These are phyloP conservation scores for Hypericum androsaemum DNA, from an alignment of 345 rosid species.

Conservation along the genomic window DNA sequence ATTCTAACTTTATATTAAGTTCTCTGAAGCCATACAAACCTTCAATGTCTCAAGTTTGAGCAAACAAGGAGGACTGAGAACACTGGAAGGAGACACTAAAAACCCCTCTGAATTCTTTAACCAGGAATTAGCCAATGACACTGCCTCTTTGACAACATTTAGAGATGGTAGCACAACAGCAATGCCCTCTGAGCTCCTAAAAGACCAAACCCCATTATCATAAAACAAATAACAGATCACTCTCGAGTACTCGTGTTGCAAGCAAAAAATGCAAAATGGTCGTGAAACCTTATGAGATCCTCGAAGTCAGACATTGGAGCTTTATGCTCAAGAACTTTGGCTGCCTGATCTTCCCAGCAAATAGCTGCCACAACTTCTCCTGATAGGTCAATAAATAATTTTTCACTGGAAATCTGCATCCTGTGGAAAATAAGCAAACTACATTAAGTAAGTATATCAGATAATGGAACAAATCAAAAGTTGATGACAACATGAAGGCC, in stretches of 20 bases:
- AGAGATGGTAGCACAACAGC: constrained; percentile 50
- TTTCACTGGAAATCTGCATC: constrained; percentile 54
- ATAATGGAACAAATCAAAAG: neutral
- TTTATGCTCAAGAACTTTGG: constrained; percentile 32
- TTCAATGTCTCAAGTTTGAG: constrained; percentile 50
- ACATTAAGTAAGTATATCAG: constrained; percentile 1
- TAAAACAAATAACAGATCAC: constrained; percentile 6
- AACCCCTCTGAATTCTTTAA: constrained; percentile 53
- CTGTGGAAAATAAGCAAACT: constrained; percentile 30
- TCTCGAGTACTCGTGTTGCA: neutral
- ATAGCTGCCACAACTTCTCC: constrained; percentile 43
- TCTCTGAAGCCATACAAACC: constrained; percentile 36
- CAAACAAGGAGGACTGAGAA: constrained; percentile 25
- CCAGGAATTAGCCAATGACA: constrained; percentile 55
- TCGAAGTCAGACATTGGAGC: constrained; percentile 62
- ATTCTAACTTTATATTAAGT: constrained; percentile 7
- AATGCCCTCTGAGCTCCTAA: constrained; percentile 55
- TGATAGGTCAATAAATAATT: constrained; percentile 41
- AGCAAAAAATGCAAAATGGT: constrained; percentile 2
- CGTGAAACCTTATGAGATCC: constrained; percentile 57
- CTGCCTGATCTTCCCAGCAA: constrained; percentile 70
- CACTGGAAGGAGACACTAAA: constrained; percentile 21
- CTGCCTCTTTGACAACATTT: constrained; percentile 35
- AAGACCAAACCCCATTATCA: constrained; percentile 18
- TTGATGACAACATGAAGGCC: neutral